Evolutionary conservation across 1,139 yeast species (phyloP).

Genomic region (Diutina sp.): DNA sequence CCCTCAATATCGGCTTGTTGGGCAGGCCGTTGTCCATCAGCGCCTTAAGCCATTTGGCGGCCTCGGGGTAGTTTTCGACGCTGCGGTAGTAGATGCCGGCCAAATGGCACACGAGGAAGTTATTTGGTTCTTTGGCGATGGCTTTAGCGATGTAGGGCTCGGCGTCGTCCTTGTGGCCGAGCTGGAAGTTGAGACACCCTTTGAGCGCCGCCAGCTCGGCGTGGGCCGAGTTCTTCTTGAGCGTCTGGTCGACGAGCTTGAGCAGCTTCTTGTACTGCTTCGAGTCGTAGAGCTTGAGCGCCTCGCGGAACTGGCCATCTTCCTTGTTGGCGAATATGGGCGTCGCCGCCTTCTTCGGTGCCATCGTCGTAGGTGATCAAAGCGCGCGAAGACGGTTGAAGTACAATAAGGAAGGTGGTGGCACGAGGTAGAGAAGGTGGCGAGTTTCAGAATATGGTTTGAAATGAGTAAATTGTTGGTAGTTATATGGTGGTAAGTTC

Average conservation of each 20-base stretch:
- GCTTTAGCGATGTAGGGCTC: constrained; percentile 51
- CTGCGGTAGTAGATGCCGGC: constrained; percentile 75
- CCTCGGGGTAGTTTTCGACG: constrained; percentile 57
- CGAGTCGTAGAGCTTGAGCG: constrained; percentile 68
- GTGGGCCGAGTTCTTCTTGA: constrained; percentile 66
- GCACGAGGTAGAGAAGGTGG: background rate
- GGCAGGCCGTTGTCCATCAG: constrained; percentile 71
- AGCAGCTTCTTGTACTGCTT: constrained; percentile 83
- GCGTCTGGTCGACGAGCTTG: constrained; percentile 59
- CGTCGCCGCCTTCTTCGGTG: constrained; percentile 3
- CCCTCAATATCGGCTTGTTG: constrained; percentile 71
- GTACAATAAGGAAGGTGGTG: background rate
- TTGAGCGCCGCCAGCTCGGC: constrained; percentile 79
- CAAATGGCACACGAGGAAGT: constrained; percentile 73
- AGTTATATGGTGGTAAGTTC: too few relatives aligned
- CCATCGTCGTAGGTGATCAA: background rate
- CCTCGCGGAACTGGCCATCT: constrained; percentile 64
- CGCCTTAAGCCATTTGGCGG: constrained; percentile 69
- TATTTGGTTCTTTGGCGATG: constrained; percentile 36
- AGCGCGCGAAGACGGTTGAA: background rate
- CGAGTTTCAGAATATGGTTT: too few relatives aligned
- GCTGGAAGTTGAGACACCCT: constrained; percentile 50
- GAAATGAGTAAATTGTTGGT: too few relatives aligned
- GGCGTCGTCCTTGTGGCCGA: constrained; percentile 54
- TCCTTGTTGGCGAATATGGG: constrained; percentile 40